Base-by-base conservation (phyloP, 331 rosid species). In the Acacia concinna region DNA sequence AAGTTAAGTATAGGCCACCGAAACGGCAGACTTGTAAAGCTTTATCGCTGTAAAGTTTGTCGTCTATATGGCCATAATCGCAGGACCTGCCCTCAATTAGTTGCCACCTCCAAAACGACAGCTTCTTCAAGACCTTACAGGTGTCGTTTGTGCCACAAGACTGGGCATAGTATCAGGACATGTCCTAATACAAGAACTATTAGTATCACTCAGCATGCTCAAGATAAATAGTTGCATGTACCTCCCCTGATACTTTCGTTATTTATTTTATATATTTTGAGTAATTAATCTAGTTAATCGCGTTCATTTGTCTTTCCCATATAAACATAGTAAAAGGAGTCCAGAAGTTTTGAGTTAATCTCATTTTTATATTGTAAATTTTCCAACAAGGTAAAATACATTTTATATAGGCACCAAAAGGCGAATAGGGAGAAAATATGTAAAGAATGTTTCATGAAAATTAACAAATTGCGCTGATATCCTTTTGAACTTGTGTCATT, bases 131-230 rank as follows among this genome's bases (percentile, higher is more conserved):
- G 86, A 68, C 57, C 79, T 76, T 81, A 87, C 85, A 76, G 73
- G 65, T 94, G 98, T 88, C 63, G 75, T 43, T 40, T 92, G 46
- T 94, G 98, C 84, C 82, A 38, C 71, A 79, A 82, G 25, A 79
- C 56, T 27, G 97, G 97, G 63, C 98, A 92, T 77, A 91, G 91
- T 80, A 73, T 56, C 80, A 89, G 97, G 88, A 92, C 95, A 81
- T 94, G 98, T 71, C 91, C 93, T 28, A 66, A 85, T 47, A 76
- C 85, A 56, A 81, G 68, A 40, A 68, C 25, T 79, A 63, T n/a
- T 30, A 30, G 60, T 79, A 47, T 27, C 18, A 30, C 60, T 62
- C 81, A 77, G 54, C 57, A 41, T 60, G 66, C 83, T 54, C 44
- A 68, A 69, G 85, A 80, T 21, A 54, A 68, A 73, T 54, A 62